Conservation (phyloP, 495 filamentous ascomycete species). For the Aspergillus egyptiacus region DNA sequence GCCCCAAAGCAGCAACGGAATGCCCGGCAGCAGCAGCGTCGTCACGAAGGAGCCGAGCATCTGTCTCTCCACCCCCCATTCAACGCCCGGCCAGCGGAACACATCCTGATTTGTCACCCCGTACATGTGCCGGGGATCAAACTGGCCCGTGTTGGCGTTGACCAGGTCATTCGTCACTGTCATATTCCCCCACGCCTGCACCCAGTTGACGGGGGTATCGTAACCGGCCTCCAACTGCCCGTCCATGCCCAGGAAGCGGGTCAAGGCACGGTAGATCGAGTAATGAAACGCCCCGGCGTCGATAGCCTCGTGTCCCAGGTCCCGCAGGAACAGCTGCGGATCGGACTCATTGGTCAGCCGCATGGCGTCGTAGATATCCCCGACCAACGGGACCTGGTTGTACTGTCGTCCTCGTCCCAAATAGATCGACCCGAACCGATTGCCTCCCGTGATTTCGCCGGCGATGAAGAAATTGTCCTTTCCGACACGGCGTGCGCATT, state of each 20-base stretch:
- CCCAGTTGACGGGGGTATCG: conserved; percentile 55
- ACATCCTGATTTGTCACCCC: conserved; percentile 71
- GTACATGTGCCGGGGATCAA: conserved; percentile 66
- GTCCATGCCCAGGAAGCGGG: conserved; percentile 59
- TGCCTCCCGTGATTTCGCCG: conserved; percentile 60
- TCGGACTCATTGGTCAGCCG: conserved; percentile 38
- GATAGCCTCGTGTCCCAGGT: conserved; percentile 48
- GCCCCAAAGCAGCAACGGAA: conserved; percentile 59
- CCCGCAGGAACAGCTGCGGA: conserved; percentile 49
- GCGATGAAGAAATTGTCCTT: conserved; percentile 61
- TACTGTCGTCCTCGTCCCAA: conserved; percentile 59
- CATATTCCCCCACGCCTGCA: conserved; percentile 53
- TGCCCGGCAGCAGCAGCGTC: conserved; percentile 58
- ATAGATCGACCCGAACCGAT: conserved; percentile 58
- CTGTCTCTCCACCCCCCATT: conserved; percentile 55
- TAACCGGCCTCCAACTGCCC: conserved; percentile 54
- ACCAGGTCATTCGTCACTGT: conserved; percentile 55
- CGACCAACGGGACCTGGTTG: conserved; percentile 29
- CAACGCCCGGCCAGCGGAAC: conserved; percentile 63
- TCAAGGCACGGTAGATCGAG: conserved; percentile 61
- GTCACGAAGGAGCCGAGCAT: conserved; percentile 58
- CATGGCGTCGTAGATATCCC: conserved; percentile 39
- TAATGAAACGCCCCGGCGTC: conserved; percentile 68
- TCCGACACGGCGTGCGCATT: conserved; percentile 48
- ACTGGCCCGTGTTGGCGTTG: conserved; percentile 58